Conservation (phyloP, 495 filamentous ascomycete species). For the Penicillium robsamsonii region DNA sequence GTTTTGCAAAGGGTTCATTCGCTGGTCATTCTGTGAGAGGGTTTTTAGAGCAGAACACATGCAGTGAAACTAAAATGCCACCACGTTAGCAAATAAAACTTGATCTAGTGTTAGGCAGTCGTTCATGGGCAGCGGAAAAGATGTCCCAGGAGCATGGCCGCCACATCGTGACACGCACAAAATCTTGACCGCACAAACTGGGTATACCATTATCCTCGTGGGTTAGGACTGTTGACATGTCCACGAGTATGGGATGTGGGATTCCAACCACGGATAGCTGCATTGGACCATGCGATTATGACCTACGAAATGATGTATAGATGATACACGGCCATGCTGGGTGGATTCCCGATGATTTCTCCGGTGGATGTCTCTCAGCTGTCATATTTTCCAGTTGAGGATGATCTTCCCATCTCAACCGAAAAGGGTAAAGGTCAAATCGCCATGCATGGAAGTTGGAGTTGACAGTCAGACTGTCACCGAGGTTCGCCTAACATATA, state of each 20-base stretch:
- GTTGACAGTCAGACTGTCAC: constrained; percentile 15
- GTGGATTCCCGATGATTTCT: constrained; percentile 1
- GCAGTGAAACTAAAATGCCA: not conserved
- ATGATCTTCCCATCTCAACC: constrained; percentile 19
- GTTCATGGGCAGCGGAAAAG: constrained; percentile 22
- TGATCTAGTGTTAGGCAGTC: constrained; percentile 12
- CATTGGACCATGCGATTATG: constrained; percentile 22
- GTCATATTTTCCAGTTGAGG: constrained; percentile 4
- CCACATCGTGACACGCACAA: constrained; percentile 22
- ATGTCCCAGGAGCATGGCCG: constrained; percentile 26
- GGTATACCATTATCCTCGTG: not conserved
- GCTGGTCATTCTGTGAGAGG: not conserved
- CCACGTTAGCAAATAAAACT: constrained; percentile 16
- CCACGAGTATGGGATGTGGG: constrained; percentile 7
- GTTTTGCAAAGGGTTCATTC: constrained; percentile 5
- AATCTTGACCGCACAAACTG: not conserved
- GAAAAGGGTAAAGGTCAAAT: not conserved
- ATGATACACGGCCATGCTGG: not conserved
- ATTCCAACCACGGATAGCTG: constrained; percentile 29
- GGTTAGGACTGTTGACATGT: not conserved
- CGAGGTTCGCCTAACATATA: constrained; percentile 6
- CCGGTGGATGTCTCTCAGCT: constrained; percentile 3
- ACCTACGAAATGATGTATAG: constrained; percentile 17
- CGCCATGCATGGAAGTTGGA: constrained; percentile 6
- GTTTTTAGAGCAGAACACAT: not conserved